Evolutionary conservation across 2,329 filamentous ascomycete genomes (phyloP).

Genomic region (Cercospora nicotianae): DNA sequence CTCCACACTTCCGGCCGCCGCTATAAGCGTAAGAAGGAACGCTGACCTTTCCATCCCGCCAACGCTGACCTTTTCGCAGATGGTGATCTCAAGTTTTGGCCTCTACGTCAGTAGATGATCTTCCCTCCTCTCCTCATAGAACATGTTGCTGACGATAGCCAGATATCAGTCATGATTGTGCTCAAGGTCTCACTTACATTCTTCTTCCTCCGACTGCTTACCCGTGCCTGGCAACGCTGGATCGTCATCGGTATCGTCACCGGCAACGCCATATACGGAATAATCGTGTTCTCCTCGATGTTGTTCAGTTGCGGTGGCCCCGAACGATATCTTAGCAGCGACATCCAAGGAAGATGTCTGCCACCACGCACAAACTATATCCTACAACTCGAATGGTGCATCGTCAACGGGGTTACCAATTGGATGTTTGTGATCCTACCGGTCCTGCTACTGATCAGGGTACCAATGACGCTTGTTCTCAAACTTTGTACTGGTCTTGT

Average conservation of each 20-base stretch:
- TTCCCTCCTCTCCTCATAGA: background rate
- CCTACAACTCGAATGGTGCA: constrained; percentile 30
- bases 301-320: constrained; percentile 39
- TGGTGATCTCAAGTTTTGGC: constrained; percentile 38
- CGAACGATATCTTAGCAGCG: constrained; percentile 24
- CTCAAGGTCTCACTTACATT: constrained; percentile 49
- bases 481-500: constrained; percentile 46
- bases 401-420: constrained; percentile 42
- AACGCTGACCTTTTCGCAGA: constrained; percentile 23
- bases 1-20: constrained; percentile 4
- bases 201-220: constrained; percentile 49
- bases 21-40: constrained; percentile 11
- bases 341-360: constrained; percentile 27
- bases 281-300: constrained; percentile 37
- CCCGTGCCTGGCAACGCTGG: constrained; percentile 41
- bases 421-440: constrained; percentile 43
- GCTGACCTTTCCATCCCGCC: background rate
- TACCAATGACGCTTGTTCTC: constrained; percentile 43
- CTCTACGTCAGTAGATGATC: constrained; percentile 33
- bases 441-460: constrained; percentile 42
- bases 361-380: constrained; percentile 19
- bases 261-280: constrained; percentile 39
- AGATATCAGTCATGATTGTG: constrained; percentile 42
- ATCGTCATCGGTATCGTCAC: constrained; percentile 33
- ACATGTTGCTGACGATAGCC: background rate